A percentile compares a stretch with the other conserved stretches of the same genome.
These are phyloP conservation scores for Melocanna baccifera DNA, from an alignment of 176 grass and related monocot species.

Conservation along the genomic window DNA sequence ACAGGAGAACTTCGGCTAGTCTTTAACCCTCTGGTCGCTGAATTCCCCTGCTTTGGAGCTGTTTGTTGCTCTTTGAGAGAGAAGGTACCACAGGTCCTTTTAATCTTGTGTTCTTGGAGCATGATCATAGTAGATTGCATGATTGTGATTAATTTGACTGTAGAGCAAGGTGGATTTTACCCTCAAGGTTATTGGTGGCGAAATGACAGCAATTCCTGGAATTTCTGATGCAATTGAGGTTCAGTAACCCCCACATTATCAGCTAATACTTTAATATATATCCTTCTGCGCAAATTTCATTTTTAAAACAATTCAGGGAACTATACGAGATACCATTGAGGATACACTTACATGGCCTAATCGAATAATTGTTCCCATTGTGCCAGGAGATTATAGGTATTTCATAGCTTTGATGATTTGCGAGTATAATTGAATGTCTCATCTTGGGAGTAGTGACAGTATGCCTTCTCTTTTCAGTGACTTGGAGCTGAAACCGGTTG, in stretches of 20 bases:
- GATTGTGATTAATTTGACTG: constrained; percentile 41
- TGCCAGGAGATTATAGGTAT: constrained; percentile 96
- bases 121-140: constrained; percentile 16
- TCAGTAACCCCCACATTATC: constrained; percentile 2
- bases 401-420: constrained; percentile 18
- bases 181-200: constrained; percentile 89
- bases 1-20: constrained; percentile 76
- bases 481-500: constrained; percentile 89
- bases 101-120: background rate
- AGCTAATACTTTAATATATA: constrained; percentile 12
- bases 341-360: constrained; percentile 93
- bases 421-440: background rate
- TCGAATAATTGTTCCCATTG: constrained; percentile 84
- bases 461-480: constrained; percentile 54
- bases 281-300: constrained; percentile 18
- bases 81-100: constrained; percentile 61
- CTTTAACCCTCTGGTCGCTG: constrained; percentile 71
- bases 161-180: constrained; percentile 95
- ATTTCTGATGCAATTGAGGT: constrained; percentile 99
- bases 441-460: constrained; percentile 15
- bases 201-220: constrained; percentile 97
- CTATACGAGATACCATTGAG: constrained; percentile 90
- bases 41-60: constrained; percentile 94
- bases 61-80: constrained; percentile 87
- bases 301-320: constrained; percentile 47